Percentiles rank a stretch among this genome's conserved stretches.
These are phyloP conservation scores for Neopestalotiopsis sp. DNA, from an alignment of 2,329 filamentous ascomycete genomes.

Conservation along the genomic window DNA sequence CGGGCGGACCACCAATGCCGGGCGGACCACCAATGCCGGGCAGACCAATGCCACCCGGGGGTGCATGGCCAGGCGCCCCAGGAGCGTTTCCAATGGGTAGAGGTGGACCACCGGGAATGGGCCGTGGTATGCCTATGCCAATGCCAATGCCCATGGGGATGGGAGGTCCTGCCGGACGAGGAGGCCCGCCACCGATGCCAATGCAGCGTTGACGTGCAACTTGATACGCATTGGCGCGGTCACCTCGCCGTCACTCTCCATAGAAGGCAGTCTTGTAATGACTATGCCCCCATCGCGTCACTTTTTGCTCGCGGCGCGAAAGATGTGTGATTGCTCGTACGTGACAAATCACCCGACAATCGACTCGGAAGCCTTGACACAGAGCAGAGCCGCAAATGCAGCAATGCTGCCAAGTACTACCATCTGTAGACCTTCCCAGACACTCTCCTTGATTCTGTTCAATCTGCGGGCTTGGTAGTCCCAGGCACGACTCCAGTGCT, in stretches of 20 bases:
- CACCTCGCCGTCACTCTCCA: no score
- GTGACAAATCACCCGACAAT: constrained; percentile 11
- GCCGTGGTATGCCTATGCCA: constrained; percentile 11
- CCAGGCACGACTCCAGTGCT: constrained; percentile 31
- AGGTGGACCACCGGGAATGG: constrained; percentile 22
- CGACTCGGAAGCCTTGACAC: constrained; percentile 55
- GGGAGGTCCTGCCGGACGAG: constrained; percentile 23
- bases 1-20: background rate
- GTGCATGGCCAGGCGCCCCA: constrained; percentile 2
- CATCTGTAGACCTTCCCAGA: constrained; percentile 61
- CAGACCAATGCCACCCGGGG: background rate
- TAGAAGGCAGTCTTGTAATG: background rate
- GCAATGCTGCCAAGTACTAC: constrained; percentile 61
- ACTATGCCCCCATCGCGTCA: background rate
- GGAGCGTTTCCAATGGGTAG: constrained; percentile 12
- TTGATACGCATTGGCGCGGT: no score
- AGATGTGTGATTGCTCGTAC: background rate
- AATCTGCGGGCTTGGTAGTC: constrained; percentile 43
- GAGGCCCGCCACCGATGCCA: constrained; percentile 26
- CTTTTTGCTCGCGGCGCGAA: background rate
- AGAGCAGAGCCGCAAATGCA: constrained; percentile 59
- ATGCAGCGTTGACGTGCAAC: background rate
- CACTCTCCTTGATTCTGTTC: constrained; percentile 32
- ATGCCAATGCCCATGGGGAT: background rate
- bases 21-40: background rate